Evolutionary conservation across 345 rosid species (phyloP).

Genomic region (Hibiscus mutabilis): DNA sequence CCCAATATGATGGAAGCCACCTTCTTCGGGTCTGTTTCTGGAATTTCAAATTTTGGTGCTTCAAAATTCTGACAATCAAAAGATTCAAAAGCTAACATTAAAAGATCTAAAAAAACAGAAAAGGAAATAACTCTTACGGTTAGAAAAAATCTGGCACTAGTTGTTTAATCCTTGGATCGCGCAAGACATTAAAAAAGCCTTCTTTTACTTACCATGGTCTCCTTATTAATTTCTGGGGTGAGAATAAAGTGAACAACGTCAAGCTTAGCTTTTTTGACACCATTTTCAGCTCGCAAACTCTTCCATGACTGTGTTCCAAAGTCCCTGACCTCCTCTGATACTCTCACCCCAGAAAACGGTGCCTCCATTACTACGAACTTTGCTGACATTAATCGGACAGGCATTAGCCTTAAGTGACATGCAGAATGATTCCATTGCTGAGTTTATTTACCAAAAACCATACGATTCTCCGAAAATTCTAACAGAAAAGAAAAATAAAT

Average conservation of each 20-base stretch:
- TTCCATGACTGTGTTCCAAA: slow-evolving; percentile 17
- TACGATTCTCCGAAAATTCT: background rate
- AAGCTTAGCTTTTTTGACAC: slow-evolving; percentile 23
- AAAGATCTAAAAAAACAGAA: background rate
- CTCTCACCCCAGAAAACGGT: slow-evolving; percentile 45
- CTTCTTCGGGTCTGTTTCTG: slow-evolving; percentile 58
- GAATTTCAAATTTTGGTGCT: slow-evolving; percentile 32
- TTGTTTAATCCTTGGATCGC: no score
- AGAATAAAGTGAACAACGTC: slow-evolving; percentile 44
- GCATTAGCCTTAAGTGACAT: slow-evolving; percentile 28
- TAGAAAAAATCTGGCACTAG: no score
- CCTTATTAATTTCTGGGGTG: background rate
- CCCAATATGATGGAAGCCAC: slow-evolving; percentile 85
- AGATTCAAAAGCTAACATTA: slow-evolving; percentile 2
- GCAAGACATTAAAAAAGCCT: background rate
- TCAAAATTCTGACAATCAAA: slow-evolving; percentile 23
- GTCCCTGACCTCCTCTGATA: slow-evolving; percentile 17
- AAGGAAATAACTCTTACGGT: background rate
- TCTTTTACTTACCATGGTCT: slow-evolving; percentile 27
- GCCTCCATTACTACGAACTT: slow-evolving; percentile 12
- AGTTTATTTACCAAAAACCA: background rate
- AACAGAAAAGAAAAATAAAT: background rate
- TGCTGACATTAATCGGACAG: slow-evolving; percentile 13
- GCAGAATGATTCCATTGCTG: slow-evolving; percentile 48
- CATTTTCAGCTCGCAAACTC: slow-evolving; percentile 22